Evolutionary conservation across 192 early-diverging fungal genomes (phyloP).

Genomic region (Backusella tuberculispora): DNA sequence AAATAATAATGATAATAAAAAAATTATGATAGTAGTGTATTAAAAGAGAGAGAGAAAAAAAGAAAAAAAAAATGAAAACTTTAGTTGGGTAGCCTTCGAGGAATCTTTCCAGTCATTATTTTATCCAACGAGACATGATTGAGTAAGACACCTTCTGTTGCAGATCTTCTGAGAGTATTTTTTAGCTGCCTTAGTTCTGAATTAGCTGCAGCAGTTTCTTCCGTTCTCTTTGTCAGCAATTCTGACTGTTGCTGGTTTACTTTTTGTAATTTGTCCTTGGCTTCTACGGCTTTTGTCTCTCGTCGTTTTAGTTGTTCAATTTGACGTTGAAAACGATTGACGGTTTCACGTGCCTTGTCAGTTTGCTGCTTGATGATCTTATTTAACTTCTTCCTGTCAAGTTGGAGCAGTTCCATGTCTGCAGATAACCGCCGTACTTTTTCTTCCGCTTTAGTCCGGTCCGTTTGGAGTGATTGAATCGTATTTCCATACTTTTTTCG

Average conservation of each 20-base stretch:
- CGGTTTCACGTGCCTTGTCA: conserved; percentile 57
- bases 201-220: conserved; percentile 43
- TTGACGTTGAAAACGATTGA: conserved; percentile 53
- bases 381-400: conserved; percentile 71
- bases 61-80: neutral
- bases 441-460: conserved; percentile 55
- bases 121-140: conserved; percentile 26
- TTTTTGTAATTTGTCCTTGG: conserved; percentile 51
- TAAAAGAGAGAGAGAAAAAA: too few species aligned
- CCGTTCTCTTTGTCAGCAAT: conserved; percentile 54
- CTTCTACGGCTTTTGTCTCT: conserved; percentile 49
- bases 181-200: conserved; percentile 12
- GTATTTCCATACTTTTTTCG: conserved; percentile 54
- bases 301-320: conserved; percentile 57
- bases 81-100: neutral
- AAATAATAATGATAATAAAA: neutral
- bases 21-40: too few species aligned
- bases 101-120: conserved; percentile 16
- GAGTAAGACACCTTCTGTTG: conserved; percentile 17
- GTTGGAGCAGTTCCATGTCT: conserved; percentile 66
- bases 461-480: conserved; percentile 42
- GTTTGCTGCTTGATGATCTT: conserved; percentile 68
- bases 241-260: conserved; percentile 50
- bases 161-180: conserved; percentile 18
- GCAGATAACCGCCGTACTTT: conserved; percentile 58